Base-by-base conservation (phyloP, 1,139 yeast genomes). In the Hyphopichia burtonii region DNA sequence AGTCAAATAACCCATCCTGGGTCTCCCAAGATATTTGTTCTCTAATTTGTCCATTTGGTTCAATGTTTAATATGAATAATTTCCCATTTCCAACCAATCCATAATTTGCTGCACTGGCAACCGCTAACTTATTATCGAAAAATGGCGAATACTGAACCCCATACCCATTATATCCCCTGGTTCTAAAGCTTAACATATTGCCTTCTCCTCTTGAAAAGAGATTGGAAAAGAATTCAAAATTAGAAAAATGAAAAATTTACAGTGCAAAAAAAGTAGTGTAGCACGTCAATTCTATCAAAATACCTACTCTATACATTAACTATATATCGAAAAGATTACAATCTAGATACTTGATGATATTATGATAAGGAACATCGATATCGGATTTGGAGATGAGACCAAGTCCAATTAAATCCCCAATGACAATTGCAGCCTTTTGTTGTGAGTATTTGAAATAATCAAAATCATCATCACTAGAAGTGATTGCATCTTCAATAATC, bases 31-130 rank as follows among this genome's bases (percentile, higher is more conserved):
- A 65, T 4, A 76, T 68, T 42, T 80, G 83, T 34, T 77, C 77
- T 5, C 57, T 55, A 18, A 88, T 75, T 17, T 58, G 58, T 1
- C 98, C 98, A 46, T 73, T 69, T 9, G 82, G 78, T 39, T 77
- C 80, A 41, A 93, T 85, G 41, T 80, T 80, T 31, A 91, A 67
- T 2, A 91, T 70, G 53, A 71, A 83, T 25, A 93, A 68, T 48
- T 88, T 75, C 3, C 99, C 99, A 60, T 93, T 93, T 3, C 99
- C 99, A 3, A 89, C 96, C 9, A 93, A 71, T 2, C 98, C 98
- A 63, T 84, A 93, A 64, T 93, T 93, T 30, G 98, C 89, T 0
- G 96, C 85, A 0, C 95, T 74, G 1, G 96, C 94, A 30, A 89
- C 94, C 0, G 96, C 97, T 12, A 93, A 60, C 55, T 86, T 86